Conservation (phyloP, 169 alveolate genomes). For the Plasmodium fragile region DNA sequence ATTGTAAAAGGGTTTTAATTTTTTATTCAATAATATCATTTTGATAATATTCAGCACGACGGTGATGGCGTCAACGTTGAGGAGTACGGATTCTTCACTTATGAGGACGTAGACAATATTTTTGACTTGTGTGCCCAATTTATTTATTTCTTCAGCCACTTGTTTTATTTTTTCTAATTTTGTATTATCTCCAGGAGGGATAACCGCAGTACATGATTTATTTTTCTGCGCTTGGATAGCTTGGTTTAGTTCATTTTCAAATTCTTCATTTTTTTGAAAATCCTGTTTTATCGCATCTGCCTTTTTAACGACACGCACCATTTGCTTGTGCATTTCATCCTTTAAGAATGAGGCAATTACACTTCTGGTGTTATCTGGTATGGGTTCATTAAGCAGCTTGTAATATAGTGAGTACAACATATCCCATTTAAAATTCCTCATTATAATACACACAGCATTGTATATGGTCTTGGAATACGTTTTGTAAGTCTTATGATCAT, state of each 20-base stretch:
- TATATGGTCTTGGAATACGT: slow-evolving; percentile 31
- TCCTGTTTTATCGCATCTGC: neutral
- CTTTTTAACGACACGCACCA: slow-evolving; percentile 1
- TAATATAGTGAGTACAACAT: slow-evolving; percentile 38
- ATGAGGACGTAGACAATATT: slow-evolving; percentile 23
- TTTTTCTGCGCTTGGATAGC: neutral
- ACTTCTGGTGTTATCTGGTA: slow-evolving; percentile 16
- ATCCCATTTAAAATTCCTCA: slow-evolving; percentile 72
- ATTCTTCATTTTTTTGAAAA: neutral
- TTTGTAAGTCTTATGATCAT: slow-evolving; percentile 13
- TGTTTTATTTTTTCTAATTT: neutral
- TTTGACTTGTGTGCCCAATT: slow-evolving; percentile 59
- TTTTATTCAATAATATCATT: slow-evolving; percentile 69
- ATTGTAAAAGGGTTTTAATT: slow-evolving; percentile 27
- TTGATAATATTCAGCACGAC: slow-evolving; percentile 65
- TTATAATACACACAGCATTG: slow-evolving; percentile 59
- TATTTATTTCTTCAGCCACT: slow-evolving; percentile 5
- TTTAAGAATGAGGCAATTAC: slow-evolving; percentile 38
- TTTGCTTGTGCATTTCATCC: slow-evolving; percentile 57
- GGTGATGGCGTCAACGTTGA: slow-evolving; percentile 56
- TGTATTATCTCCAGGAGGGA: neutral
- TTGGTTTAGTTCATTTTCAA: neutral
- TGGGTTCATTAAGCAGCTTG: slow-evolving; percentile 24
- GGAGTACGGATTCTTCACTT: slow-evolving; percentile 61
- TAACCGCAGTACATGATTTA: neutral